Conservation (phyloP, 2,329 filamentous ascomycete species). For the Trichoderma atroviride region DNA sequence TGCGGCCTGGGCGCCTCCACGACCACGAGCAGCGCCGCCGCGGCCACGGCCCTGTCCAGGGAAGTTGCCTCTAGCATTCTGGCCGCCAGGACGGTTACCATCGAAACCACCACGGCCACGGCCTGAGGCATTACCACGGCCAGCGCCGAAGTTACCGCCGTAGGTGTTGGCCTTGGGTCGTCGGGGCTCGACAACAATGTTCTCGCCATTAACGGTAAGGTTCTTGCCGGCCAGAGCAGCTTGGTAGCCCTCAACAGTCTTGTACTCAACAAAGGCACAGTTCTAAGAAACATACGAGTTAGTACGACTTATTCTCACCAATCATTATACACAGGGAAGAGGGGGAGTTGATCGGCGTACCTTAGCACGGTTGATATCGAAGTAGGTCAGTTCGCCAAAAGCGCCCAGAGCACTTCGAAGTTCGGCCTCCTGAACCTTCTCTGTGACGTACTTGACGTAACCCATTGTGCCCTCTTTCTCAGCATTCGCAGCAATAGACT, state of each 20-base stretch:
- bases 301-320: constrained; percentile 26
- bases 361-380: constrained; percentile 82
- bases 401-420: constrained; percentile 71
- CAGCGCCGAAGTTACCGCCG: constrained; percentile 66
- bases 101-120: constrained; percentile 71
- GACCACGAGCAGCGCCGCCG: constrained; percentile 66
- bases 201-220: constrained; percentile 79
- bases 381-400: constrained; percentile 71
- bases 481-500: constrained; percentile 61
- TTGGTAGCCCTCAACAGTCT: constrained; percentile 76
- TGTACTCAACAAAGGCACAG: constrained; percentile 96
- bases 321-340: background rate
- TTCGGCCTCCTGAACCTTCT: constrained; percentile 77
- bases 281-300: constrained; percentile 60
- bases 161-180: constrained; percentile 73
- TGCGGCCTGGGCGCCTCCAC: constrained; percentile 60
- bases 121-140: constrained; percentile 61
- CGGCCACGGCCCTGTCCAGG: constrained; percentile 67
- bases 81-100: constrained; percentile 60
- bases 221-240: constrained; percentile 84
- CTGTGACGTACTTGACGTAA: constrained; percentile 95
- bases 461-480: constrained; percentile 79
- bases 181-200: constrained; percentile 85
- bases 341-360: constrained; percentile 50
- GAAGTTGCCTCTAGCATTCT: constrained; percentile 69